Evolutionary conservation across 257 asterid genomes (phyloP).

Genomic region (Capsicum chinense): DNA sequence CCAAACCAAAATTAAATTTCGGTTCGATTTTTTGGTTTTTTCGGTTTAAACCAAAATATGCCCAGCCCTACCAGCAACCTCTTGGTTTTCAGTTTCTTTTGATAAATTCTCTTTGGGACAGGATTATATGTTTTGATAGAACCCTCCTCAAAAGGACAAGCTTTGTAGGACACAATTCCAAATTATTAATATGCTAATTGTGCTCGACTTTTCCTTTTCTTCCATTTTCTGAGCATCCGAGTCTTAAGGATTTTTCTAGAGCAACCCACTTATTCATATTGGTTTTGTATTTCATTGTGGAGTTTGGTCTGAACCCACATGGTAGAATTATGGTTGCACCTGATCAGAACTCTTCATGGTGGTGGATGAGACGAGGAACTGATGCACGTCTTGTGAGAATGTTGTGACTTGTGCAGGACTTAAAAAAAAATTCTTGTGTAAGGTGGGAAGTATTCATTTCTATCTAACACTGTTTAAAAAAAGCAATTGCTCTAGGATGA

Average conservation of each 20-base stretch:
- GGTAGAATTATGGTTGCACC: constrained; percentile 7
- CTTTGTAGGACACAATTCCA: not conserved
- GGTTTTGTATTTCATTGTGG: too few relatives aligned
- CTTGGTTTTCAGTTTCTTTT: not conserved
- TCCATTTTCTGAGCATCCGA: too few relatives aligned
- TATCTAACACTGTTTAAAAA: not conserved
- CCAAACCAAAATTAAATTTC: too few relatives aligned
- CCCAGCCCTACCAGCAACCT: too few relatives aligned
- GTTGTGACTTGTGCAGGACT: not conserved
- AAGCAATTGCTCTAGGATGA: constrained; percentile 16
- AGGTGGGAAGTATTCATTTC: not conserved
- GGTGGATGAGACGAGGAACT: not conserved
- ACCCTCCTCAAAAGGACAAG: not conserved
- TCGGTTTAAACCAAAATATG: too few relatives aligned
- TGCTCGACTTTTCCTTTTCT: too few relatives aligned
- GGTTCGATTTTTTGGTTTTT: too few relatives aligned
- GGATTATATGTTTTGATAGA: not conserved
- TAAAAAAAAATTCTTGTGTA: not conserved
- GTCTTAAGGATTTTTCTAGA: too few relatives aligned
- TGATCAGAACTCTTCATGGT: not conserved
- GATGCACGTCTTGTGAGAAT: not conserved
- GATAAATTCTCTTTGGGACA: not conserved
- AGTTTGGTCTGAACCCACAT: not conserved
- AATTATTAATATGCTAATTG: not conserved
- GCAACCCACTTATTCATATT: too few relatives aligned